These are phyloP conservation scores for Thalassiosira delicatula DNA, from an alignment of 352 stramenopile species.

Conservation along the genomic window DNA sequence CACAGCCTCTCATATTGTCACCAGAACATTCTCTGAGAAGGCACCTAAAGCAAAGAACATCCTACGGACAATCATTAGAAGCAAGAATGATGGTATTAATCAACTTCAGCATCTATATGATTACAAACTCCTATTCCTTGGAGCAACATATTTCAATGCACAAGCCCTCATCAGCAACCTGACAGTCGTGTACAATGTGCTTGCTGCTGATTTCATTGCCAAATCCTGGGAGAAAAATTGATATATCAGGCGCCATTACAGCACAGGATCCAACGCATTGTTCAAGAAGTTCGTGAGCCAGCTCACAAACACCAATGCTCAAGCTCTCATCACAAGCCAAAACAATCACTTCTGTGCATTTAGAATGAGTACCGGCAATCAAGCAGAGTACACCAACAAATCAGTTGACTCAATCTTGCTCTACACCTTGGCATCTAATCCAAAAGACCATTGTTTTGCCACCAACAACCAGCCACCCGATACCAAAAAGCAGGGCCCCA, in stretches of 20 bases:
- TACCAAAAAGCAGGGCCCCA: not conserved
- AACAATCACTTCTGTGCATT: not conserved
- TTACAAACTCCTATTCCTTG: not conserved
- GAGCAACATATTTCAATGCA: not conserved
- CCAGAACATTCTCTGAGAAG: not conserved
- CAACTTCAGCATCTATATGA: not conserved
- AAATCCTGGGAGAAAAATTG: not conserved
- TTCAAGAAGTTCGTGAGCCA: not conserved
- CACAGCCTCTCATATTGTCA: not conserved
- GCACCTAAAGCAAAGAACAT: not conserved
- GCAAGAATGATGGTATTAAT: not conserved
- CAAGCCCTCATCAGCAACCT: not conserved
- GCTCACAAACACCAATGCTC: not conserved
- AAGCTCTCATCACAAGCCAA: not conserved
- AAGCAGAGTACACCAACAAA: not conserved
- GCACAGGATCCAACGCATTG: not conserved
- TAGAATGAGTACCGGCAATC: not conserved
- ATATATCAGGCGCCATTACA: not conserved
- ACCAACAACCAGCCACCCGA: not conserved
- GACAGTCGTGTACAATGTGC: not conserved
- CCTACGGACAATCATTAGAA: too few relatives aligned
- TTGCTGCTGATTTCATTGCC: not conserved
- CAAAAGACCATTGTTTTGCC: not conserved
- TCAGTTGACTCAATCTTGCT: not conserved
- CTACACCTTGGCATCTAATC: not conserved